Percentiles rank a stretch among this genome's conserved stretches.
These are phyloP conservation scores for Aureobasidium mangrovei DNA, from an alignment of 2,329 filamentous ascomycete species.

Conservation along the genomic window DNA sequence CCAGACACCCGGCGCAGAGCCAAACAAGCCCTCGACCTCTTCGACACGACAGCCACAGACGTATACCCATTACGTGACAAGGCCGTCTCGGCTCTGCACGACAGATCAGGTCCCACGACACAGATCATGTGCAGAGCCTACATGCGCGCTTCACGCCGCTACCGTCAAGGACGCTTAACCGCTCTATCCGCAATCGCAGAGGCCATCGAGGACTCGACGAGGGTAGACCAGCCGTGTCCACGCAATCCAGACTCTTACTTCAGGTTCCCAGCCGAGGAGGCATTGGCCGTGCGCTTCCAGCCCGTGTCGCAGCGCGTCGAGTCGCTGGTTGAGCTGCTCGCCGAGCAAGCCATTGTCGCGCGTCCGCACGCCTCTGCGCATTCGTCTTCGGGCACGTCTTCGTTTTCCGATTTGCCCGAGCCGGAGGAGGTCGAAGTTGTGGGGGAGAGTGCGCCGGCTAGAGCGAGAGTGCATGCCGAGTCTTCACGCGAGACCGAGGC, in stretches of 20 bases:
- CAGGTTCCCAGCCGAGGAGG: not conserved
- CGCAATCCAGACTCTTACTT: not conserved
- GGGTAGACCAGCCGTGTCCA: not conserved
- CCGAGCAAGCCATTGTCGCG: not conserved
- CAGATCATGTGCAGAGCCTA: not conserved
- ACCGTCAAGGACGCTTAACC: not conserved
- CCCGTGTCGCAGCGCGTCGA: conserved; percentile 6
- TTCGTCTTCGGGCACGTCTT: conserved; percentile 7
- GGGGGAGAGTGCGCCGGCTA: conserved; percentile 27
- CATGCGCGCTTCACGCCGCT: not conserved
- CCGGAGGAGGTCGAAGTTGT: conserved; percentile 18
- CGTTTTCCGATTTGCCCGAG: conserved; percentile 26
- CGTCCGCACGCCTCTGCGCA: not conserved
- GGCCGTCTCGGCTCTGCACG: not conserved
- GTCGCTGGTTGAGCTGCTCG: conserved; percentile 1
- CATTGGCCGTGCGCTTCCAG: not conserved
- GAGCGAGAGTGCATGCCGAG: conserved; percentile 47
- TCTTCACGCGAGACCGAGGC: conserved; percentile 53
- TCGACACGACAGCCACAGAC: conserved; percentile 14
- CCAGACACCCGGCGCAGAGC: conserved; percentile 23
- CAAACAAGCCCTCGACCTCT: conserved; percentile 22
- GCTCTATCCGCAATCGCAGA: not conserved
- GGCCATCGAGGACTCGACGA: not conserved
- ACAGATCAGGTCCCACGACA: not conserved
- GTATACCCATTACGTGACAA: not conserved